Evolutionary conservation across 1,284 basidiomycete species (phyloP).

Genomic region (Fomitopsis betulina): DNA sequence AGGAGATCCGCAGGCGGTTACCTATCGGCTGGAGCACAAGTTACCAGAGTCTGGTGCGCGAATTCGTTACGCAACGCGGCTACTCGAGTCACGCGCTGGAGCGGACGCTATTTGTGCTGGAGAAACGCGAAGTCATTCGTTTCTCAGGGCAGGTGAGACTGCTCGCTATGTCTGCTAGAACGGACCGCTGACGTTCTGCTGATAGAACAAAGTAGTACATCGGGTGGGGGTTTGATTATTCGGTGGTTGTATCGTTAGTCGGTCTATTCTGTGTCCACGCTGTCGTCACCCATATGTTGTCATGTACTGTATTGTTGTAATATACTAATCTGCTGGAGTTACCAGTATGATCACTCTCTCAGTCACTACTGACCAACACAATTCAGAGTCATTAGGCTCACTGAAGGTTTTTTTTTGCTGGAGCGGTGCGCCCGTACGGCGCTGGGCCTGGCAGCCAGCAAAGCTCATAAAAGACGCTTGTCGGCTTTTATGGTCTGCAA

Average conservation of each 20-base stretch:
- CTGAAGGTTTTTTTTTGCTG: too few species aligned
- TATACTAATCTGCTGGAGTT: too few species aligned
- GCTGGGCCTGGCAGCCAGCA: too few species aligned
- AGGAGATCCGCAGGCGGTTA: conserved; percentile 82
- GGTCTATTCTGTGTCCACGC: background rate
- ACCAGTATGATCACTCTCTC: too few species aligned
- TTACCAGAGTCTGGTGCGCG: conserved; percentile 90
- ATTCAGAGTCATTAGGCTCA: too few species aligned
- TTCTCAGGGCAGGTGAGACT: conserved; percentile 72
- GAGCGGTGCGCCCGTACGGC: too few species aligned
- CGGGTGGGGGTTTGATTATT: conserved; percentile 9
- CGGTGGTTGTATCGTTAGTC: background rate
- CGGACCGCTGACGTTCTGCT: background rate
- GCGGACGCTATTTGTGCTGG: conserved; percentile 86
- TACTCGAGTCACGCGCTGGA: conserved; percentile 92
- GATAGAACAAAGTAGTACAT: conserved; percentile 53
- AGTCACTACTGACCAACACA: too few species aligned
- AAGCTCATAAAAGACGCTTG: too few species aligned
- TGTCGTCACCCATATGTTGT: background rate
- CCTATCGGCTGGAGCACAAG: conserved; percentile 98
- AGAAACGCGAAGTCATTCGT: conserved; percentile 92
- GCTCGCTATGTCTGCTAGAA: background rate
- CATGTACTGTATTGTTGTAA: too few species aligned
- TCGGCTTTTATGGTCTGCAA: too few species aligned
- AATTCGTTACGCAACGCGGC: conserved; percentile 93